Evolutionary conservation across 2,329 filamentous ascomycete species (phyloP).

Genomic region (Anthostomella pinea): DNA sequence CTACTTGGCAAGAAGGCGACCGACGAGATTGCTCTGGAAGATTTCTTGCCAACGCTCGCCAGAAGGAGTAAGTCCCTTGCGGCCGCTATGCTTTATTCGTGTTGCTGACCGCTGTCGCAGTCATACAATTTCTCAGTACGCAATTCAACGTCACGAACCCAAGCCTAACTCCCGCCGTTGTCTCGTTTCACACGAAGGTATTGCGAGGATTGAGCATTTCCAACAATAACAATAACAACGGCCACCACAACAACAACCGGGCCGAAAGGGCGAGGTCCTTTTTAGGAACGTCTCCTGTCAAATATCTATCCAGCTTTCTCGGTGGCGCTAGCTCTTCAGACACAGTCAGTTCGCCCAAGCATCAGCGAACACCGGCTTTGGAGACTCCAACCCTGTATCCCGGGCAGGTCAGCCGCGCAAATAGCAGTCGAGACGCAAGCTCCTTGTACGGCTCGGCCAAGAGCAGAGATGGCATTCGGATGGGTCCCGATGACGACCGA

Average conservation of each 20-base stretch:
- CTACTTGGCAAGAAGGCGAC: conserved; percentile 68
- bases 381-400: conserved; percentile 37
- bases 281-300: conserved; percentile 81
- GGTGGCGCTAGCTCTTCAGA: conserved; percentile 53
- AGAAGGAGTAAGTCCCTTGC: conserved; percentile 58
- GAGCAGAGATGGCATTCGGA: conserved; percentile 43
- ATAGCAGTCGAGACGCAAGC: conserved; percentile 44
- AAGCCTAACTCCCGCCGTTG: conserved; percentile 62
- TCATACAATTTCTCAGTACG: conserved; percentile 68
- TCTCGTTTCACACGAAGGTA: conserved; percentile 76
- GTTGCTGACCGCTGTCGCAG: conserved; percentile 36
- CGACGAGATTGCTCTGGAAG: conserved; percentile 69
- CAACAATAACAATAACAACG: too few species aligned
- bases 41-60: conserved; percentile 72
- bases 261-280: conserved; percentile 66
- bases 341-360: conserved; percentile 36
- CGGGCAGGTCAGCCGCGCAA: conserved; percentile 41
- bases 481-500: conserved; percentile 47
- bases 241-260: too few species aligned
- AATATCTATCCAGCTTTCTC: conserved; percentile 81
- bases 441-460: conserved; percentile 55
- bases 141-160: conserved; percentile 68
- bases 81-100: background rate
- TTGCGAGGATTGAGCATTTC: conserved; percentile 66
- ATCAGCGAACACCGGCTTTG: conserved; percentile 38